Evolutionary conservation across 306 rosid species (phyloP).

Genomic region (Delonix regia): DNA sequence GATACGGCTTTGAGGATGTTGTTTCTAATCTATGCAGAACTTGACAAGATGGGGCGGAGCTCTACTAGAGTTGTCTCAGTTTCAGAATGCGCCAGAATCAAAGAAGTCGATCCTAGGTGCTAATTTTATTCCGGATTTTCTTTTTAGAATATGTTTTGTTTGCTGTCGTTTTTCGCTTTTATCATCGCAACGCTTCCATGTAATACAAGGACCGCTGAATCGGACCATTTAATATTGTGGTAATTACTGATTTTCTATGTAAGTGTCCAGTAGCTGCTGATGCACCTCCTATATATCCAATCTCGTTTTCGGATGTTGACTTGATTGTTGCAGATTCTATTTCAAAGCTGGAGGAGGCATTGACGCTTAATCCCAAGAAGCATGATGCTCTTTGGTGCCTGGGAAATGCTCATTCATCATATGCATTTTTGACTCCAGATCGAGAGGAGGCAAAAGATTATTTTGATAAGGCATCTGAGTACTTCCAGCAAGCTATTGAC

Average conservation of each 20-base stretch:
- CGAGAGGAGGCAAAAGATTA: slow-evolving; percentile 50
- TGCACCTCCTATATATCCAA: not conserved
- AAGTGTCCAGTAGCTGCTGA: not conserved
- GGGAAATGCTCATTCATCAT: slow-evolving; percentile 64
- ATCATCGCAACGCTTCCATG: not conserved
- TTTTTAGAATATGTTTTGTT: not conserved
- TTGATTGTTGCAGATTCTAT: slow-evolving; percentile 50
- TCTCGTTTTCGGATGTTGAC: not conserved
- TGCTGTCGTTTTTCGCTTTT: not conserved
- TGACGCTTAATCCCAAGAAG: slow-evolving; percentile 56
- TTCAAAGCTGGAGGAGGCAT: slow-evolving; percentile 64
- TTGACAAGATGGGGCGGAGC: slow-evolving; percentile 94
- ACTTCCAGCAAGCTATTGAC: slow-evolving; percentile 56
- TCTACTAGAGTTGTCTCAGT: slow-evolving; percentile 79
- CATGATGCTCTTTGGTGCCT: slow-evolving; percentile 72
- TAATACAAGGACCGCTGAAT: not conserved
- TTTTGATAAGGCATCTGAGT: slow-evolving; percentile 49
- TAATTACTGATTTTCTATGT: not conserved
- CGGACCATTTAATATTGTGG: not conserved
- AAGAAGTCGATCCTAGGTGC: slow-evolving; percentile 74
- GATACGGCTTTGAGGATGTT: not conserved
- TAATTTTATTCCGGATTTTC: not conserved
- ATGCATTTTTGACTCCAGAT: slow-evolving; percentile 58
- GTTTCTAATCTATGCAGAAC: slow-evolving; percentile 53
- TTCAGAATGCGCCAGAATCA: slow-evolving; percentile 65